These are phyloP conservation scores for Kalmusia sp. DNA, from an alignment of 2,329 filamentous ascomycete species.

Conservation along the genomic window DNA sequence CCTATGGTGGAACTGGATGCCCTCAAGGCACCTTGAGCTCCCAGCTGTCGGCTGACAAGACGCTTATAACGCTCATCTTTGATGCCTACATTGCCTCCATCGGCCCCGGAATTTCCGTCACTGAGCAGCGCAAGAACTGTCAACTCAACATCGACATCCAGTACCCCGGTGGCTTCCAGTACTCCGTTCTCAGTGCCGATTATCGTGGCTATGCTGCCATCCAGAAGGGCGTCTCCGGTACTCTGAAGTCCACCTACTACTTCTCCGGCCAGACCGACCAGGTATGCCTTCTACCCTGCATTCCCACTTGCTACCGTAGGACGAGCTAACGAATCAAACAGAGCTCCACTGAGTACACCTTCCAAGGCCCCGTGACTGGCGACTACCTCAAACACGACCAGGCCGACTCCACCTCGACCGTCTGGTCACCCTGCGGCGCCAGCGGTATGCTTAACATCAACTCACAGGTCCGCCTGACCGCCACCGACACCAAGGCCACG, in stretches of 20 bases:
- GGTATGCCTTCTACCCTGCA: slow-evolving; percentile 32
- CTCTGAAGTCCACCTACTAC: slow-evolving; percentile 62
- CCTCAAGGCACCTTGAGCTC: slow-evolving; percentile 53
- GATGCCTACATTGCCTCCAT: slow-evolving; percentile 60
- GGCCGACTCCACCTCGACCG: slow-evolving; percentile 53
- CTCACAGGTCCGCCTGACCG: slow-evolving; percentile 55
- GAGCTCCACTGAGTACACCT: slow-evolving; percentile 47
- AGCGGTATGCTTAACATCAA: slow-evolving; percentile 62
- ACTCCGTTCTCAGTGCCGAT: slow-evolving; percentile 59
- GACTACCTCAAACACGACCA: slow-evolving; percentile 50
- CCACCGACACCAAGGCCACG: slow-evolving; percentile 34
- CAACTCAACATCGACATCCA: slow-evolving; percentile 60
- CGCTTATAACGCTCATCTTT: slow-evolving; percentile 61
- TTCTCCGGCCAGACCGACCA: slow-evolving; percentile 57
- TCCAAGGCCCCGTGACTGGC: slow-evolving; percentile 48
- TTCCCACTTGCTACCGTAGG: not conserved
- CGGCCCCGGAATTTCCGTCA: slow-evolving; percentile 51
- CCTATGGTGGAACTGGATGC: slow-evolving; percentile 58
- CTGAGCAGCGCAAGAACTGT: slow-evolving; percentile 60
- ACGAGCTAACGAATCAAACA: slow-evolving; percentile 23
- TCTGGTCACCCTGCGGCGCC: slow-evolving; percentile 61
- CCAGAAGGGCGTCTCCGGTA: slow-evolving; percentile 55
- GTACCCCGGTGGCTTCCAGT: slow-evolving; percentile 62
- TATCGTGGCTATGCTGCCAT: slow-evolving; percentile 61
- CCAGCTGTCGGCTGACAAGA: slow-evolving; percentile 52